These are phyloP conservation scores for Cladosporium austrohemisphaericum DNA, from an alignment of 2,329 filamentous ascomycete genomes.

Conservation along the genomic window DNA sequence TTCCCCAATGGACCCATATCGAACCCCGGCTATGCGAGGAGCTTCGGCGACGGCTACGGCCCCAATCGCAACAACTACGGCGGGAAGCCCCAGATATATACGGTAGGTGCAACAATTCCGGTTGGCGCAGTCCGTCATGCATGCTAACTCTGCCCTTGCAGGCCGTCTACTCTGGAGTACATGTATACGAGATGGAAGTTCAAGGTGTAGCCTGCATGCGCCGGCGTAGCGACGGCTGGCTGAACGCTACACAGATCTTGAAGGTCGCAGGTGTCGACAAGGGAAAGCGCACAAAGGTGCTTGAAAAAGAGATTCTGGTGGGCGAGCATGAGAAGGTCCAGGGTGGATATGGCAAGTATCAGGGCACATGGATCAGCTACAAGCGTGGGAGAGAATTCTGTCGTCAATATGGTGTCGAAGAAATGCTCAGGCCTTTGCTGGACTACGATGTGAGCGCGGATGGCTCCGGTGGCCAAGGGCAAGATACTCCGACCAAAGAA, in stretches of 20 bases:
- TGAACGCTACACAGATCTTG: conserved; percentile 97
- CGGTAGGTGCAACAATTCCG: conserved; percentile 34
- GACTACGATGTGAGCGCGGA: conserved; percentile 79
- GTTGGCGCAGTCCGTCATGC: neutral
- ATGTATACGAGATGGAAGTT: conserved; percentile 98
- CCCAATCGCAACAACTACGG: conserved; percentile 22
- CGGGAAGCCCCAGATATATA: conserved; percentile 49
- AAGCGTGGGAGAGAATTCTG: conserved; percentile 90
- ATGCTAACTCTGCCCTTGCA: conserved; percentile 27
- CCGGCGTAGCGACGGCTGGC: conserved; percentile 87
- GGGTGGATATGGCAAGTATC: conserved; percentile 97
- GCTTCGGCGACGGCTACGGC: conserved; percentile 29
- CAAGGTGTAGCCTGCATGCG: conserved; percentile 94
- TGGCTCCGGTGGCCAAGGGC: conserved; percentile 64
- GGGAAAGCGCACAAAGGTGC: conserved; percentile 92
- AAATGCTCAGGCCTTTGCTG: conserved; percentile 67
- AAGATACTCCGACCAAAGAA: conserved; percentile 95
- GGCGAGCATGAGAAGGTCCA: conserved; percentile 98
- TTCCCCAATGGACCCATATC: conserved; percentile 33
- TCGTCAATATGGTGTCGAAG: conserved; percentile 71
- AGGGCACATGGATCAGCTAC: conserved; percentile 97
- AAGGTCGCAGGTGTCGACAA: conserved; percentile 98
- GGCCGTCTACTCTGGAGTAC: conserved; percentile 92
- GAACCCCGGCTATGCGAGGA: conserved; percentile 38
- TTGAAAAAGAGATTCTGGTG: conserved; percentile 95